Conservation (phyloP, 2,329 filamentous ascomycete species). For the Penicillium psychrosexuale region DNA sequence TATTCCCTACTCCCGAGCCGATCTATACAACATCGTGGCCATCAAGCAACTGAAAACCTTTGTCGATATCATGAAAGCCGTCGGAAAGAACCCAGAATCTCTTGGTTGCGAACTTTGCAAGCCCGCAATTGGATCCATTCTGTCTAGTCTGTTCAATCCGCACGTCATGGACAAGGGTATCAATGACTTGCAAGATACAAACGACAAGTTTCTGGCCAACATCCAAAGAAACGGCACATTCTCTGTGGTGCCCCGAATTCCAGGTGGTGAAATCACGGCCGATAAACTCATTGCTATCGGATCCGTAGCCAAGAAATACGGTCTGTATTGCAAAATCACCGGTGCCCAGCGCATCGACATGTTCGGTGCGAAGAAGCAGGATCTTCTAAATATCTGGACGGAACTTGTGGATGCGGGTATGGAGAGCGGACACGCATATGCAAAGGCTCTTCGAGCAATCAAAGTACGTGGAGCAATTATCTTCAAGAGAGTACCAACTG, state of each 20-base stretch:
- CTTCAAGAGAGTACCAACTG: not conserved
- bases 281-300: conserved; percentile 82
- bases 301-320: conserved; percentile 77
- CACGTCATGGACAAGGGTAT: conserved; percentile 70
- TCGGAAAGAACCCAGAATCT: conserved; percentile 68
- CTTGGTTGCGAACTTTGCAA: conserved; percentile 85
- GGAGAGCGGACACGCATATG: conserved; percentile 89
- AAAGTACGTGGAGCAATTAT: conserved; percentile 50
- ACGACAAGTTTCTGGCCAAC: conserved; percentile 82
- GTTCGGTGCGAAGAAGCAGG: conserved; percentile 87
- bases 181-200: conserved; percentile 82
- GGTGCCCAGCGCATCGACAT: conserved; percentile 89
- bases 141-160: conserved; percentile 77
- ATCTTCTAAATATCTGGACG: conserved; percentile 78
- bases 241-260: conserved; percentile 78
- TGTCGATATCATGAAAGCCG: conserved; percentile 71
- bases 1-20: conserved; percentile 77
- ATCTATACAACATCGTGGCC: conserved; percentile 86
- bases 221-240: conserved; percentile 91
- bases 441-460: conserved; percentile 81
- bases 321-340: conserved; percentile 86
- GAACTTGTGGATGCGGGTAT: conserved; percentile 77
- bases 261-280: conserved; percentile 82
- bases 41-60: conserved; percentile 74
- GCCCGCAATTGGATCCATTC: conserved; percentile 74